Evolutionary conservation across 306 rosid species (phyloP).

Genomic region (Sesbania bispinosa): DNA sequence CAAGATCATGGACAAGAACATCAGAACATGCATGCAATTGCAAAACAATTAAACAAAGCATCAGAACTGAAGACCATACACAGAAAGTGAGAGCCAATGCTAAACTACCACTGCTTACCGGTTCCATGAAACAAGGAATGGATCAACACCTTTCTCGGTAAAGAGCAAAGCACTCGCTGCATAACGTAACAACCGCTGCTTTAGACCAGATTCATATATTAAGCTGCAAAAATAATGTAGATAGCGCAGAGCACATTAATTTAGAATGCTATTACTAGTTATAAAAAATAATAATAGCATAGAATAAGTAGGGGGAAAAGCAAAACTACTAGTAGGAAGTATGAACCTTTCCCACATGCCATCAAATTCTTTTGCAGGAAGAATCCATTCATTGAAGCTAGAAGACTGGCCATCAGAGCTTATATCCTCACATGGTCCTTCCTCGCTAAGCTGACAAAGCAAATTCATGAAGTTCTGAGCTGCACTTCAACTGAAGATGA

Average conservation of each 20-base stretch:
- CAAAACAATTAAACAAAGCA: not conserved
- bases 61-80: conserved; percentile 10
- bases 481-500: not conserved
- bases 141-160: conserved; percentile 89
- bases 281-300: not conserved
- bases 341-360: conserved; percentile 98
- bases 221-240: conserved; percentile 53
- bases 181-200: conserved; percentile 76
- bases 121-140: conserved; percentile 94
- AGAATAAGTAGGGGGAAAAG: conserved; percentile 6
- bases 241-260: conserved; percentile 10
- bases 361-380: conserved; percentile 94
- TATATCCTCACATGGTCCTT: conserved; percentile 90
- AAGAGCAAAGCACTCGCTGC: conserved; percentile 94
- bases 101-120: conserved; percentile 51
- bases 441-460: conserved; percentile 76
- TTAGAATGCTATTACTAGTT: not conserved
- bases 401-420: conserved; percentile 84
- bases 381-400: conserved; percentile 92
- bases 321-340: conserved; percentile 25
- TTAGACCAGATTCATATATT: conserved; percentile 91
- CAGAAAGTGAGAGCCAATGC: not conserved
- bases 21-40: not conserved
- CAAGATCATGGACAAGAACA: not conserved
- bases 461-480: conserved; percentile 21